A percentile compares a stretch with the other conserved stretches of the same genome.
Conservation (phyloP, 2,329 filamentous ascomycete genomes). For the Ramularia endophylla region DNA sequence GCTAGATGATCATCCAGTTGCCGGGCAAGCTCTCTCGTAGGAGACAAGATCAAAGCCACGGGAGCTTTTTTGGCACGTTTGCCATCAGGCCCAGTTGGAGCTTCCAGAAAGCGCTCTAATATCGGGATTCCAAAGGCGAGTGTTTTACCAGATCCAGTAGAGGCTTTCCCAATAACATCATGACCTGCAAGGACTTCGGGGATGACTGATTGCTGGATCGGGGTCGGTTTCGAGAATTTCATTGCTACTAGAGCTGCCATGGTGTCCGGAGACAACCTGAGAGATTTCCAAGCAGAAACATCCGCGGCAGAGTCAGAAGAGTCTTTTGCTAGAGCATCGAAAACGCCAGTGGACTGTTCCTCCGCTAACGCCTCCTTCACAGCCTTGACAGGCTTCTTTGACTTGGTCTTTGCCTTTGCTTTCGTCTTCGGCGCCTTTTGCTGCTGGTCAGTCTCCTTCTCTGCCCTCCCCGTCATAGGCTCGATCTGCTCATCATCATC, state of each 20-base stretch:
- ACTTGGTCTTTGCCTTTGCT: constrained; percentile 21
- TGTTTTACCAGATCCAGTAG: constrained; percentile 95
- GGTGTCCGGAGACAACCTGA: constrained; percentile 67
- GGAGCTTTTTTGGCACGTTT: constrained; percentile 42
- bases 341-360: constrained; percentile 37
- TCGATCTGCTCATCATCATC: constrained; percentile 32
- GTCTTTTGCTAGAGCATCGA: constrained; percentile 43
- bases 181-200: constrained; percentile 75
- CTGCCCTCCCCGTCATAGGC: constrained; percentile 13
- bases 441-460: constrained; percentile 23
- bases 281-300: constrained; percentile 69
- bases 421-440: constrained; percentile 21
- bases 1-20: constrained; percentile 81
- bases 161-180: constrained; percentile 92
- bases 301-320: constrained; percentile 56
- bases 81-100: constrained; percentile 20
- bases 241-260: constrained; percentile 71
- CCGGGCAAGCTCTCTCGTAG: constrained; percentile 88
- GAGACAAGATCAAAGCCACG: constrained; percentile 76
- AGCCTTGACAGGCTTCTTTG: constrained; percentile 10
- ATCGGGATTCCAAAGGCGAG: constrained; percentile 93
- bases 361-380: constrained; percentile 1
- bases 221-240: constrained; percentile 72
- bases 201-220: constrained; percentile 74
- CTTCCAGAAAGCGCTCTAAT: constrained; percentile 70